phyloP scores from a whole-genome alignment of 176 grass and related monocot species.

The Juncus inflexus region DNA sequence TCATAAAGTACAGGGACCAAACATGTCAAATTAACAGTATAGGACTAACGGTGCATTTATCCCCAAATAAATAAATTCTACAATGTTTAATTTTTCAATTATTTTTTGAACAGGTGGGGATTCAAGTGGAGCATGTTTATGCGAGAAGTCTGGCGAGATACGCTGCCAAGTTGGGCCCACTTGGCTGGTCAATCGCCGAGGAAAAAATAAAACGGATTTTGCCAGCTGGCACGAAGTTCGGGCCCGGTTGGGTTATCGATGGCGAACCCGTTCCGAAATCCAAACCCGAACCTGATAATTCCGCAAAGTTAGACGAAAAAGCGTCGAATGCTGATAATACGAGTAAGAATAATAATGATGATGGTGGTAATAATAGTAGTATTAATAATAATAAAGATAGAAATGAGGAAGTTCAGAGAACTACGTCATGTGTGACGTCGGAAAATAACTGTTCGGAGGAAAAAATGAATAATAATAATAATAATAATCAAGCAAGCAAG shows the following conservation, averaged over 20 bases:
- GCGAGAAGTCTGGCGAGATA: conserved; percentile 52
- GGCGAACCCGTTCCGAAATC: conserved; percentile 17
- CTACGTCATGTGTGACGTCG: not conserved
- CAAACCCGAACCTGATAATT: conserved; percentile 5
- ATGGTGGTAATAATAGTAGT: not conserved
- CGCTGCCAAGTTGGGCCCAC: conserved; percentile 39
- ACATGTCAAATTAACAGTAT: no score
- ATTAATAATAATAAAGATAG: conserved; percentile 6
- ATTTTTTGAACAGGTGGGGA: conserved; percentile 28
- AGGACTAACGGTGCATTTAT: no score
- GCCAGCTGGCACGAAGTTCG: conserved; percentile 40
- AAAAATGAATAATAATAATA: conserved; percentile 4
- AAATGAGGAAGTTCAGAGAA: conserved; percentile 7
- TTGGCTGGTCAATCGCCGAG: conserved; percentile 34
- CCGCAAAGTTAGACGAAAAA: conserved; percentile 18
- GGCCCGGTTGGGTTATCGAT: conserved; percentile 44
- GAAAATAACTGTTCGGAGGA: no score
- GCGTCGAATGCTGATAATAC: conserved; percentile 8
- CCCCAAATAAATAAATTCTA: no score
- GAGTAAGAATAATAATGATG: not conserved
- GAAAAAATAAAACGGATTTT: conserved; percentile 39
- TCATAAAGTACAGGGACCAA: no score
- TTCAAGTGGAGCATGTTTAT: conserved; percentile 35
- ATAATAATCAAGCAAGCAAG: conserved; percentile 16
- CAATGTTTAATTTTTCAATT: not conserved